Evolutionary conservation across 805 yeast species (phyloP).

Genomic region (Metschnikowia koreensis): DNA sequence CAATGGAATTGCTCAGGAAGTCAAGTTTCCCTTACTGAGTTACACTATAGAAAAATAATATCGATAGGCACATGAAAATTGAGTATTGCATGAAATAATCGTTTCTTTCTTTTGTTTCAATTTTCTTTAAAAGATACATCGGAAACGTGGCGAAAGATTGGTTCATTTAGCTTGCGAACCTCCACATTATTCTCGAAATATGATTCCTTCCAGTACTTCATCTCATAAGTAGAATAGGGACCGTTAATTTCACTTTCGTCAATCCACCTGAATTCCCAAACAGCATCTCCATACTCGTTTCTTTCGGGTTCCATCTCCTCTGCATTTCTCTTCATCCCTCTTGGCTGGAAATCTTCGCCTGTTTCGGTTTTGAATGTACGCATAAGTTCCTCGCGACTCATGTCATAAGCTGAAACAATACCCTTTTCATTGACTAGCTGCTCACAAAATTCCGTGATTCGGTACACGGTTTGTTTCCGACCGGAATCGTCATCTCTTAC

Average conservation of each 20-base stretch:
- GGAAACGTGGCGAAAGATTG: constrained; percentile 25
- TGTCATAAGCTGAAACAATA: constrained; percentile 47
- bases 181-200: constrained; percentile 49
- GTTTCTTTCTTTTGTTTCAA: background rate
- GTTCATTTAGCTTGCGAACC: constrained; percentile 34
- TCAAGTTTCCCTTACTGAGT: constrained; percentile 63
- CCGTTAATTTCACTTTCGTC: constrained; percentile 42
- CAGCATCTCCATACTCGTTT: constrained; percentile 28
- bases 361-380: constrained; percentile 43
- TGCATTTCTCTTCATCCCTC: constrained; percentile 22
- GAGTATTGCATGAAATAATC: background rate
- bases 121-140: constrained; percentile 21
- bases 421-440: constrained; percentile 41
- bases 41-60: constrained; percentile 45
- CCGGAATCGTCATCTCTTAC: constrained; percentile 7
- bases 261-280: constrained; percentile 53
- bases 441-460: constrained; percentile 51
- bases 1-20: constrained; percentile 57
- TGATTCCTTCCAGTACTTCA: constrained; percentile 51
- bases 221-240: constrained; percentile 50
- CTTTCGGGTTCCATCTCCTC: constrained; percentile 17
- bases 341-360: constrained; percentile 33
- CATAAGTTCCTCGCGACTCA: constrained; percentile 51
- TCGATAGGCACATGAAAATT: background rate
- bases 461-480: constrained; percentile 25